phyloP scores from a whole-genome alignment of 352 stramenopile genomes.

The Phytopythium helicoides region DNA sequence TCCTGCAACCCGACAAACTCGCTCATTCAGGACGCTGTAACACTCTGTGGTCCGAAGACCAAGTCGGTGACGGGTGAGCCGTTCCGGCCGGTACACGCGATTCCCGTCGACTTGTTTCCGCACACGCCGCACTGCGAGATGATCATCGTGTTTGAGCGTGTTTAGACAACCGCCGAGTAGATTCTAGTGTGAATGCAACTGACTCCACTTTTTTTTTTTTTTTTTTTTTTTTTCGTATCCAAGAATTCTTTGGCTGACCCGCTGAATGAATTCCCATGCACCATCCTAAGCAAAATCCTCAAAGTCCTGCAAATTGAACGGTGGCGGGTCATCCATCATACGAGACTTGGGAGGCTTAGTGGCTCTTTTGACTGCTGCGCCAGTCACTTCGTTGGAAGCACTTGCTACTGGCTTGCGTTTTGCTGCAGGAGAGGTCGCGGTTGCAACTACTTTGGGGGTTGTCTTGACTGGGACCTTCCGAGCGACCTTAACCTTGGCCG shows the following conservation, averaged over 20 bases:
- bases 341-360: slow-evolving; percentile 82
- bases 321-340: slow-evolving; percentile 62
- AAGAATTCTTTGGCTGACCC: too few relatives aligned
- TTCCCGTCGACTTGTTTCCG: slow-evolving; percentile 99
- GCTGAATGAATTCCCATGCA: background rate
- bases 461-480: slow-evolving; percentile 44
- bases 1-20: slow-evolving; percentile 98
- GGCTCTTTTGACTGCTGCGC: slow-evolving; percentile 40
- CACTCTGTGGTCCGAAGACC: slow-evolving; percentile 92
- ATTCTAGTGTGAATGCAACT: background rate
- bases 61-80: slow-evolving; percentile 91
- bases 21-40: slow-evolving; percentile 86
- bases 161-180: slow-evolving; percentile 27
- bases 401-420: slow-evolving; percentile 40
- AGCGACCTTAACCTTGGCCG: slow-evolving; percentile 51
- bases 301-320: slow-evolving; percentile 65
- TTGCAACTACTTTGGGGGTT: slow-evolving; percentile 14
- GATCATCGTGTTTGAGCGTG: slow-evolving; percentile 97
- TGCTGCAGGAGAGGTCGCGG: slow-evolving; percentile 9
- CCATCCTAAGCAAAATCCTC: slow-evolving; percentile 41
- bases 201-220: background rate
- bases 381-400: slow-evolving; percentile 3
- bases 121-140: slow-evolving; percentile 98
- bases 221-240: background rate
- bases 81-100: slow-evolving; percentile 91